Evolutionary conservation across 2,329 filamentous ascomycete species (phyloP).

Genomic region (Aspergillus sp.): DNA sequence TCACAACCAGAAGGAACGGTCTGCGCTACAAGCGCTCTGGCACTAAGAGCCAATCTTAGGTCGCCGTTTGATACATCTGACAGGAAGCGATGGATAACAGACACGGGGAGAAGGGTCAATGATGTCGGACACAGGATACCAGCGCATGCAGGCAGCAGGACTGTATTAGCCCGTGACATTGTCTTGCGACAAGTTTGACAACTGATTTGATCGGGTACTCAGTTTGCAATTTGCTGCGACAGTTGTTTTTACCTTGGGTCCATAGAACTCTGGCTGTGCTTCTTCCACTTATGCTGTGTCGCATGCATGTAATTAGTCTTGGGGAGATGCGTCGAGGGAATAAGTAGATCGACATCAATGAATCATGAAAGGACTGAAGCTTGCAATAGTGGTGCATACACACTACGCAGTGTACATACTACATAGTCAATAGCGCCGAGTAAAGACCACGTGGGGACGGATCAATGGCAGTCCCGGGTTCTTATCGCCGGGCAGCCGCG

Average conservation of each 20-base stretch:
- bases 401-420: too few species aligned
- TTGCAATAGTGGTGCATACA: too few species aligned
- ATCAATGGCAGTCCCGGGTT: constrained; percentile 25
- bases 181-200: background rate
- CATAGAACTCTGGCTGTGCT: background rate
- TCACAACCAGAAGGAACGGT: background rate
- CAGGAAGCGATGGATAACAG: too few species aligned
- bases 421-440: background rate
- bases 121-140: background rate
- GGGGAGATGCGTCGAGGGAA: background rate
- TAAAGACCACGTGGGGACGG: constrained; percentile 4
- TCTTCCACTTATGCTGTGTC: background rate
- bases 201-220: background rate
- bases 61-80: too few species aligned
- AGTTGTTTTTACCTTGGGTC: background rate
- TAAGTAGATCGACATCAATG: background rate
- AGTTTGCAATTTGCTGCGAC: background rate
- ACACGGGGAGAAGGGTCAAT: background rate
- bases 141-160: background rate
- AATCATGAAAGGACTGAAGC: background rate
- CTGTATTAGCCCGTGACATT: background rate
- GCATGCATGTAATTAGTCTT: background rate
- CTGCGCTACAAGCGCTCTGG: background rate
- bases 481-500: constrained; percentile 19
- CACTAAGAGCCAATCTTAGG: background rate